Conservation (phyloP, 352 stramenopile species). For the Nothophytophthora sp. region DNA sequence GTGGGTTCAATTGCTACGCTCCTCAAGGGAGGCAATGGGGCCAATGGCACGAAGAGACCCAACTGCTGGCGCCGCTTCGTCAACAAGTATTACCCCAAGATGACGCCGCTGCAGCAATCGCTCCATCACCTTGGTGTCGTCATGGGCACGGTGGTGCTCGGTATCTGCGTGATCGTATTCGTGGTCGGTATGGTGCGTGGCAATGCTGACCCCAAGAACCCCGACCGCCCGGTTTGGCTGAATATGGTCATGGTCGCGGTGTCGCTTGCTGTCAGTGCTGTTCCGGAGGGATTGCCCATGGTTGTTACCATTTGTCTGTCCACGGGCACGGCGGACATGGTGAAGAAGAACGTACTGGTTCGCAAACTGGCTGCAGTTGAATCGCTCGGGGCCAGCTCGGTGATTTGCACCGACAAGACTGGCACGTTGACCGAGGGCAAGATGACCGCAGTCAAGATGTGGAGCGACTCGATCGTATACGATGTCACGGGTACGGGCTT, state of each 20-base stretch:
- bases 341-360: constrained; percentile 83
- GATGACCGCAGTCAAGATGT: constrained; percentile 83
- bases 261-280: constrained; percentile 77
- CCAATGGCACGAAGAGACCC: constrained; percentile 35
- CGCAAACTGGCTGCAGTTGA: constrained; percentile 81
- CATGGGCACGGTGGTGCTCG: constrained; percentile 87
- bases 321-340: constrained; percentile 72
- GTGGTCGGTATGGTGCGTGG: constrained; percentile 83
- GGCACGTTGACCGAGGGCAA: constrained; percentile 91
- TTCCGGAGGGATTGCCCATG: constrained; percentile 76
- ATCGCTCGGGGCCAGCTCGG: constrained; percentile 89
- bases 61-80: constrained; percentile 59
- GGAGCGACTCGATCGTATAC: constrained; percentile 54
- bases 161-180: constrained; percentile 92
- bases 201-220: constrained; percentile 66
- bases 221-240: constrained; percentile 86
- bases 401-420: constrained; percentile 95
- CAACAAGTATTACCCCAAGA: constrained; percentile 70
- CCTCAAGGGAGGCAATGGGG: constrained; percentile 33
- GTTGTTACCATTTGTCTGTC: constrained; percentile 80
- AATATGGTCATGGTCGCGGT: constrained; percentile 96
- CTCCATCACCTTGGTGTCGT: constrained; percentile 96
- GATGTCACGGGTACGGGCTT: constrained; percentile 57
- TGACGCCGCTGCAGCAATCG: constrained; percentile 89
- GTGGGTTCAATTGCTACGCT: constrained; percentile 65